These are phyloP conservation scores for Papilionanthe hybrid DNA, from an alignment of 116 monocot genomes.

Conservation along the genomic window DNA sequence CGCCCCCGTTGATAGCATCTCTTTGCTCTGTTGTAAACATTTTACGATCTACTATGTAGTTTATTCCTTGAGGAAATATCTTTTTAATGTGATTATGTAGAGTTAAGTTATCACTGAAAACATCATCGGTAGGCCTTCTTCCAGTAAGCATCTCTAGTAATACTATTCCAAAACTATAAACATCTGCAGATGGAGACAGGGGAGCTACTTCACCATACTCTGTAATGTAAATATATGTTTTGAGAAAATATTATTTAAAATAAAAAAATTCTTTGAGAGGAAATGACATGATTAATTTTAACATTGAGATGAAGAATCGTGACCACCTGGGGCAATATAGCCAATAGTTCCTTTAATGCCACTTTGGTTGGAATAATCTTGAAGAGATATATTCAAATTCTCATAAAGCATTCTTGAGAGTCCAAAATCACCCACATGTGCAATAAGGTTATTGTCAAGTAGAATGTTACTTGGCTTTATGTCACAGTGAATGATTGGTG, in stretches of 20 bases:
- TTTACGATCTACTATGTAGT: conserved; percentile 15
- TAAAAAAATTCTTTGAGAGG: too few relatives aligned
- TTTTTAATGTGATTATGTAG: conserved; percentile 12
- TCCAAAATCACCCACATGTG: conserved; percentile 31
- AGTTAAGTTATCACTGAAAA: conserved; percentile 18
- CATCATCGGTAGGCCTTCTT: conserved; percentile 17
- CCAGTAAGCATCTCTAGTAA: conserved; percentile 26
- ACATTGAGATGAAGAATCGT: neutral
- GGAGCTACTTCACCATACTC: conserved; percentile 18
- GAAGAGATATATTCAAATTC: neutral
- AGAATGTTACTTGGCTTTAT: conserved; percentile 43
- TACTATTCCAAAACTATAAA: conserved; percentile 36
- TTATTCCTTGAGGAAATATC: conserved; percentile 12
- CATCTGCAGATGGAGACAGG: conserved; percentile 21
- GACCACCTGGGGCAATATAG: conserved; percentile 35
- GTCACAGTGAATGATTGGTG: conserved; percentile 35
- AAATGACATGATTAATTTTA: too few relatives aligned
- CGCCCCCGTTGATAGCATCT: neutral
- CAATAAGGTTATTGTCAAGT: conserved; percentile 24
- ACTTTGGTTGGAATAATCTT: conserved; percentile 8
- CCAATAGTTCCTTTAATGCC: conserved; percentile 31
- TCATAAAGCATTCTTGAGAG: conserved; percentile 10
- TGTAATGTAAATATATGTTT: neutral
- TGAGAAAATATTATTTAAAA: too few relatives aligned
- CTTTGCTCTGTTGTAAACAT: neutral